A percentile compares a stretch with the other conserved stretches of the same genome.
phyloP scores from a whole-genome alignment of 1,284 basidiomycete species.

The Tilletia walkeri region DNA sequence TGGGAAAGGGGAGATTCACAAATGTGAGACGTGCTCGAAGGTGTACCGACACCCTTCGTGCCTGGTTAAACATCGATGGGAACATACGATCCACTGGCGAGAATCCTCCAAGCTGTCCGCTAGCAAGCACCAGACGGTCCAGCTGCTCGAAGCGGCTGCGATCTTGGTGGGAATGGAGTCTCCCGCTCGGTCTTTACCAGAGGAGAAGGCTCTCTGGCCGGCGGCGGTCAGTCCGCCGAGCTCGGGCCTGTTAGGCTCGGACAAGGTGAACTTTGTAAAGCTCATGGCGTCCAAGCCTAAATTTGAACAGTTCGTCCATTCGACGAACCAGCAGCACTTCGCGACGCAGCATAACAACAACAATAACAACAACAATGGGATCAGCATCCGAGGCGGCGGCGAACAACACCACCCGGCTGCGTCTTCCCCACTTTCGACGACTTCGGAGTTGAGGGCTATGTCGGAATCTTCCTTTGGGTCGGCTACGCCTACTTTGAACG shows the following conservation, averaged over 20 bases:
- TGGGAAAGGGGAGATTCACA: constrained; percentile 16
- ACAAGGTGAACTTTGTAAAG: constrained; percentile 56
- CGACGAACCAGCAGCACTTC: constrained; percentile 33
- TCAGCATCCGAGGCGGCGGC: constrained; percentile 21
- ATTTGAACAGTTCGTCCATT: constrained; percentile 22
- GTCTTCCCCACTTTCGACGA: constrained; percentile 32
- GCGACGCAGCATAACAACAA: constrained; percentile 35
- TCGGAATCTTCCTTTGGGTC: constrained; percentile 9
- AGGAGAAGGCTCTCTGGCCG: constrained; percentile 76
- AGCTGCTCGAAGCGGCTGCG: constrained; percentile 92
- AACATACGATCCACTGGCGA: constrained; percentile 95
- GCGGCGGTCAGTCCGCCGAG: constrained; percentile 60
- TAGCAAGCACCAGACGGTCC: constrained; percentile 97
- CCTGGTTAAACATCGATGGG: constrained; percentile 95
- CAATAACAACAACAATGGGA: constrained; percentile 36
- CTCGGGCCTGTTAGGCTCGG: constrained; percentile 58
- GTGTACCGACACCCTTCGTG: constrained; percentile 92
- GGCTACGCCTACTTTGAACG: constrained; percentile 5
- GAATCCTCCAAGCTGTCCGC: constrained; percentile 89
- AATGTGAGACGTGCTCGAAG: constrained; percentile 73
- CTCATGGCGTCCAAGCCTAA: constrained; percentile 50
- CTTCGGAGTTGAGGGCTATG: constrained; percentile 22
- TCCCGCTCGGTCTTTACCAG: constrained; percentile 74
- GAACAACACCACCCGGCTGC: background rate
- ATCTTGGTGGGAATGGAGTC: constrained; percentile 69